These are phyloP conservation scores for Houttuynia cordata DNA, from an alignment of 164 flowering plant genomes.

Conservation along the genomic window DNA sequence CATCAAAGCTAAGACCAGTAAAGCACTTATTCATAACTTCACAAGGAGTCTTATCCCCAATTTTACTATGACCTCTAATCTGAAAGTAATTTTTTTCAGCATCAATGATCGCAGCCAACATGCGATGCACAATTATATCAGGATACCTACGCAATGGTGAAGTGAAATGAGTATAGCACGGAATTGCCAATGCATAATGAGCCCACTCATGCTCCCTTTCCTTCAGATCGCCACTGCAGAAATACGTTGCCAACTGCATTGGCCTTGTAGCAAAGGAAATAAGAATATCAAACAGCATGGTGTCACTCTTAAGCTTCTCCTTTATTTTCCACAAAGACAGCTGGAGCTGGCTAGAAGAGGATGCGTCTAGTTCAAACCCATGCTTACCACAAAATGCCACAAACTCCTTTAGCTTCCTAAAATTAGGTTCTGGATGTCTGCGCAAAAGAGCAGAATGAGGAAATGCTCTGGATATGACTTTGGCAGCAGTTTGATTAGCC, in stretches of 20 bases:
- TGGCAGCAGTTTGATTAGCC: slow-evolving; percentile 83
- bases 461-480: slow-evolving; percentile 67
- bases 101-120: slow-evolving; percentile 64
- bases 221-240: slow-evolving; percentile 57
- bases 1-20: slow-evolving; percentile 46
- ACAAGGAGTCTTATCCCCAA: slow-evolving; percentile 3
- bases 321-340: slow-evolving; percentile 46
- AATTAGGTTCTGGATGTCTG: slow-evolving; percentile 83
- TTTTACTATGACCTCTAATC: slow-evolving; percentile 10
- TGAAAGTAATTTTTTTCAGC: slow-evolving; percentile 52
- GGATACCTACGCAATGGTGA: slow-evolving; percentile 91
- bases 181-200: slow-evolving; percentile 80
- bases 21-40: slow-evolving; percentile 30
- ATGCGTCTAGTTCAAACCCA: slow-evolving; percentile 65
- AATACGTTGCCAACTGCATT: slow-evolving; percentile 80
- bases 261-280: slow-evolving; percentile 63
- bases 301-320: slow-evolving; percentile 56
- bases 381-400: slow-evolving; percentile 66
- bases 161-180: slow-evolving; percentile 88
- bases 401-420: slow-evolving; percentile 66
- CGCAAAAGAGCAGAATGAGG: slow-evolving; percentile 75
- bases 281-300: slow-evolving; percentile 57
- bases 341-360: slow-evolving; percentile 62
- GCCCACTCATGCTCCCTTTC: slow-evolving; percentile 46
- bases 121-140: slow-evolving; percentile 89